Conservation (phyloP, 148 eudicot species). For the Polygonum aviculare region DNA sequence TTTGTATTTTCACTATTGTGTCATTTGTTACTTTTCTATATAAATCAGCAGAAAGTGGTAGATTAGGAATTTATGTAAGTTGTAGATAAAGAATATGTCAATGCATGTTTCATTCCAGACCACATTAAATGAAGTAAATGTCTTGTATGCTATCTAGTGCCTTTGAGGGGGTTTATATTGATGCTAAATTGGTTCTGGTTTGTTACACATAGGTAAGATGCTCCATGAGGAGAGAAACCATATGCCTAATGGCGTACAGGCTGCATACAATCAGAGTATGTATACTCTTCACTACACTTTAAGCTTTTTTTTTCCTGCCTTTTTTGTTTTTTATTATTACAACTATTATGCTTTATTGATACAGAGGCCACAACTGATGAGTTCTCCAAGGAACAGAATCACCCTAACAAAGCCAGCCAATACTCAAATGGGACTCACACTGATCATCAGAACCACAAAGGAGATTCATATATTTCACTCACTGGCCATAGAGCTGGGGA, state of each 20-base stretch:
- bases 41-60: background rate
- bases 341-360: background rate
- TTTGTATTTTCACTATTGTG: background rate
- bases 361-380: conserved; percentile 43
- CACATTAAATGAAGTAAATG: background rate
- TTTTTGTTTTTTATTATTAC: background rate
- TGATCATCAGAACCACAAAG: conserved; percentile 35
- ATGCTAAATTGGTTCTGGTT: conserved; percentile 2
- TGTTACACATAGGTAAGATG: conserved; percentile 36
- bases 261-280: conserved; percentile 44
- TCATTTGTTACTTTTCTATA: background rate
- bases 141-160: background rate
- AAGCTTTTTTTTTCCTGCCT: background rate
- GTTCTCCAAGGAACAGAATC: conserved; percentile 27
- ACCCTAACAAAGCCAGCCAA: conserved; percentile 27
- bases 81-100: background rate
- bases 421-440: conserved; percentile 32
- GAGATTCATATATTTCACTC: conserved; percentile 54
- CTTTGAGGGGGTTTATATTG: conserved; percentile 3
- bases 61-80: background rate
- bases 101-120: background rate
- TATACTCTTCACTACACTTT: conserved; percentile 11
- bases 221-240: conserved; percentile 20
- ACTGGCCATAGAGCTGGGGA: conserved; percentile 89
- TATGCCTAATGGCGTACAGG: conserved; percentile 32